phyloP scores from a whole-genome alignment of 495 filamentous ascomycete genomes.

The Aspergillus hancockii region DNA sequence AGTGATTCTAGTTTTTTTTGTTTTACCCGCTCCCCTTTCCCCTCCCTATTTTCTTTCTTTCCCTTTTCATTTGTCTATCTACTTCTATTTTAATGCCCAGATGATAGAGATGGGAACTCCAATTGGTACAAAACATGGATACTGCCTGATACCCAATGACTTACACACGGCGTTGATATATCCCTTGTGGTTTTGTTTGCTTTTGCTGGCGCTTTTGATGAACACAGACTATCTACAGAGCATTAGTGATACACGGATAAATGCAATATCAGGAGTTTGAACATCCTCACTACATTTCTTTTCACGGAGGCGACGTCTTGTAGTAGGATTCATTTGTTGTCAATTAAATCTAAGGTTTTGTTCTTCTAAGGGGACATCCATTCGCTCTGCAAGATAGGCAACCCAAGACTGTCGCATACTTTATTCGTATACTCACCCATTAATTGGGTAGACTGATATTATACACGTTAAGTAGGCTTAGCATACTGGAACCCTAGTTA shows the following conservation, averaged over 20 bases:
- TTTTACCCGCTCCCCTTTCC: constrained; percentile 1
- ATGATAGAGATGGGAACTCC: not conserved
- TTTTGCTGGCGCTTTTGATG: not conserved
- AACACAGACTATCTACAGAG: not conserved
- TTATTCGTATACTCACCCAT: no score
- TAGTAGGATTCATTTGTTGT: no score
- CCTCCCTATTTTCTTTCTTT: not conserved
- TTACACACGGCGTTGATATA: not conserved
- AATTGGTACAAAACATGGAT: constrained; percentile 3
- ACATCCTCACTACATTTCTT: no score
- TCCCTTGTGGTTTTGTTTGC: not conserved
- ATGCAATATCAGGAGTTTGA: not conserved
- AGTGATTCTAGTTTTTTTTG: constrained; percentile 37
- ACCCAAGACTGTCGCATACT: no score
- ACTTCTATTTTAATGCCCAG: not conserved
- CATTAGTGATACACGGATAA: constrained; percentile 3
- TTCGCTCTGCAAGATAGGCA: no score
- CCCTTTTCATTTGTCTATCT: constrained; percentile 8
- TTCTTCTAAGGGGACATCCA: no score
- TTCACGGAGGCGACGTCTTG: no score
- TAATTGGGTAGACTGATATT: no score
- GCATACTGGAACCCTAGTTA: no score
- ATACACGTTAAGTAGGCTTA: no score
- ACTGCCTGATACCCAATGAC: constrained; percentile 8
- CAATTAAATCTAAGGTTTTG: no score